Evolutionary conservation across 257 asterid genomes (phyloP), one percentile per base, ranked within the genome.

Genomic region (Nicotiana sylvestris): DNA sequence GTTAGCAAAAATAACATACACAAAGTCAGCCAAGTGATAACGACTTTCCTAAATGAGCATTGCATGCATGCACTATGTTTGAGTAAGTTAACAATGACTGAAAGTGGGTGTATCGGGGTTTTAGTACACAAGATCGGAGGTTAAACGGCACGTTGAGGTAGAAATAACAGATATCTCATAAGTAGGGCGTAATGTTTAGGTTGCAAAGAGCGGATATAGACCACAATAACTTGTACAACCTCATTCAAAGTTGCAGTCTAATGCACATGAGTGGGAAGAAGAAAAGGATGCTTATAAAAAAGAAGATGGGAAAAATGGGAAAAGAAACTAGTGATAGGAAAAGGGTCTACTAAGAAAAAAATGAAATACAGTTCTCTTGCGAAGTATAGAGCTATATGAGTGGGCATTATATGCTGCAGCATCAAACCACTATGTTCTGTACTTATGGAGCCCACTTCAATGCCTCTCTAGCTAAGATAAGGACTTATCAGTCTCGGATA

Each of bases 1-100:
- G 82, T 90, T 64, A 76, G 79, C 78, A 33, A 68, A 83, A 46
- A 6, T 16, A 29, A 66, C 32, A 66, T 16, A 7, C 68, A 76
- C 4, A 76, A 33, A 62, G 0, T 12, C 33, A 37, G 39, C 21
- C 7, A 21, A 21, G 60, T 11, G 21, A 66, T 32, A 5, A 66
- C 43, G 6, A 11, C n/a, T 6, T 2, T 0, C 74, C 49, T 4
- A 32, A 66, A 66, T 66, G 21, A 66, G 74, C 74, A 29, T 60
- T 33, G 37, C 37, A 65, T 66, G 76, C 76, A 66, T 16, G 51
- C 76, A 16, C 12, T 16, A 11, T 43, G 78, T 21, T 39, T 43
- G 78, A 49, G 4, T 25, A 74, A 25, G 15, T 13, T 27, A 25
- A 27, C 17, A 74, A 74, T 35, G 1, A 25, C 27, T 74, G 39